phyloP scores from a whole-genome alignment of 116 monocot species.

The Cymodocea nodosa region DNA sequence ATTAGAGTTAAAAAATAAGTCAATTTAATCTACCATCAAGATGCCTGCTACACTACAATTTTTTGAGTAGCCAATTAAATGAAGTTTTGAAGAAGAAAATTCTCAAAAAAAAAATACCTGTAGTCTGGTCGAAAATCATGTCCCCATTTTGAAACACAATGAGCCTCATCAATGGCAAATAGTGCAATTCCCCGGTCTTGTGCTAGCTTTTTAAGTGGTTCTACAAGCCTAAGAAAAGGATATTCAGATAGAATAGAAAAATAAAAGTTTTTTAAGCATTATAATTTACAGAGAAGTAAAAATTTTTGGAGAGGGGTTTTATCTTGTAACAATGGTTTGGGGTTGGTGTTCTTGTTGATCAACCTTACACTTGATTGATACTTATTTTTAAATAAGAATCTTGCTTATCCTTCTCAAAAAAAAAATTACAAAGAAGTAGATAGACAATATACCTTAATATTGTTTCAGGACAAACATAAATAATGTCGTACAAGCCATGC shows the following conservation, averaged over 20 bases:
- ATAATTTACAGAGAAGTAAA: background rate
- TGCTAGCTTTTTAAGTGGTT: slow-evolving; percentile 76
- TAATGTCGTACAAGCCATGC: slow-evolving; percentile 66
- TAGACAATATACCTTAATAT: slow-evolving; percentile 49
- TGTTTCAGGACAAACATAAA: slow-evolving; percentile 98
- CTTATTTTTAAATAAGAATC: too few species aligned
- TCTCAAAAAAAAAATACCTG: slow-evolving; percentile 29
- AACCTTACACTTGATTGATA: too few species aligned
- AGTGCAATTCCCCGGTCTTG: slow-evolving; percentile 82
- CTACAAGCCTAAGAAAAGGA: slow-evolving; percentile 44
- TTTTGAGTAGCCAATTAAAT: background rate
- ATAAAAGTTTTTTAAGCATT: background rate
- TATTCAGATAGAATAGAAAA: background rate
- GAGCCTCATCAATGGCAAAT: slow-evolving; percentile 98
- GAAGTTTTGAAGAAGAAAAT: background rate
- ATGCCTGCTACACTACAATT: background rate
- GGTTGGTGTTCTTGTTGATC: too few species aligned
- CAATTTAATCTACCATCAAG: background rate
- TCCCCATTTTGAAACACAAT: slow-evolving; percentile 98
- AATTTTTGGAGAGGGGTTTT: too few species aligned
- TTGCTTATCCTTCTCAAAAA: too few species aligned
- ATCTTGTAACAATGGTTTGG: too few species aligned
- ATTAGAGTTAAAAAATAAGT: background rate
- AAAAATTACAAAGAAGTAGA: background rate
- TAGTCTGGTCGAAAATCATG: slow-evolving; percentile 99